Evolutionary conservation across 345 rosid genomes (phyloP).

Genomic region (Gossypium australe): DNA sequence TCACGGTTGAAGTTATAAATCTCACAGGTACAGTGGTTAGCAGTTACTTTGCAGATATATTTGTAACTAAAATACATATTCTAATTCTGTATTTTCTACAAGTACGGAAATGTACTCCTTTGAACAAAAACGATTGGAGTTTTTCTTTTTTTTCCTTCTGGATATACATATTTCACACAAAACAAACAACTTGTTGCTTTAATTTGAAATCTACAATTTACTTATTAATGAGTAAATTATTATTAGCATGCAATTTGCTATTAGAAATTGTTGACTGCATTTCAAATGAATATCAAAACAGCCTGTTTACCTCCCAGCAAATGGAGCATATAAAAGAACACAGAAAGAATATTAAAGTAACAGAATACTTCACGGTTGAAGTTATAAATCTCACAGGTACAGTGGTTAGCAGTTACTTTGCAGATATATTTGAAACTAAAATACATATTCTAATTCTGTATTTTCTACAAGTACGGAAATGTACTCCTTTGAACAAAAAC

Average conservation of each 20-base stretch:
- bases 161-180: too few relatives aligned
- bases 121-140: too few relatives aligned
- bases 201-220: too few relatives aligned
- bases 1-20: too few relatives aligned
- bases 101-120: too few relatives aligned
- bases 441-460: background rate
- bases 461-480: background rate
- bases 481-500: background rate
- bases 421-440: background rate
- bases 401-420: background rate
- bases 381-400: background rate
- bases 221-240: background rate
- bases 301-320: background rate
- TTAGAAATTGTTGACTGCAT: background rate
- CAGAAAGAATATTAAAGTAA: background rate
- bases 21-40: too few relatives aligned
- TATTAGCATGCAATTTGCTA: background rate
- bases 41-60: too few relatives aligned
- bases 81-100: too few relatives aligned
- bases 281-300: background rate
- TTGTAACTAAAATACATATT: too few relatives aligned
- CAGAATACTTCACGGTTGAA: background rate
- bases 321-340: background rate
- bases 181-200: too few relatives aligned
- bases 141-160: too few relatives aligned